A percentile compares a stretch with the other conserved stretches of the same genome.
Evolutionary conservation across 306 rosid genomes (phyloP).

Genomic region (Abrus pulchellus): DNA sequence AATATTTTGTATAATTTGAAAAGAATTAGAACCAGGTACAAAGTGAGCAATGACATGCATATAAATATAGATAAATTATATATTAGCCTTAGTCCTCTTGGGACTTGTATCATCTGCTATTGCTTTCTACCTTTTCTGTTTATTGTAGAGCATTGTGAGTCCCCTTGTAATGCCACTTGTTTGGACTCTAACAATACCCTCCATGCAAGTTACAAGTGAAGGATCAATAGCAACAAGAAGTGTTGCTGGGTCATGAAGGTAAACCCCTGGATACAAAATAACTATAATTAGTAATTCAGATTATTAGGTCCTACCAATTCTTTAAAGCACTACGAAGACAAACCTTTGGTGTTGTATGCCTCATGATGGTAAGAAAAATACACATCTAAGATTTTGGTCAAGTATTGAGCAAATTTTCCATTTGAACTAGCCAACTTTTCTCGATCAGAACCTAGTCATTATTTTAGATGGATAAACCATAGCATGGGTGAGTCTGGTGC

Average conservation of each 20-base stretch:
- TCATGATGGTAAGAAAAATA: conserved; percentile 81
- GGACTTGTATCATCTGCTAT: conserved; percentile 15
- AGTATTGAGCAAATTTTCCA: conserved; percentile 80
- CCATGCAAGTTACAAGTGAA: conserved; percentile 76
- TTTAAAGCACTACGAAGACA: conserved; percentile 37
- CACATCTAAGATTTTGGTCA: conserved; percentile 76
- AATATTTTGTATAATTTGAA: conserved; percentile 14
- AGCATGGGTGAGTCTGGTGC: conserved; percentile 16
- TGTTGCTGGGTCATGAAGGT: conserved; percentile 91
- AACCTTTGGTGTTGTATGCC: conserved; percentile 74
- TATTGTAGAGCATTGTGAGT: conserved; percentile 72
- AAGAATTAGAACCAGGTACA: background rate
- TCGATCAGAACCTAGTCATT: conserved; percentile 69
- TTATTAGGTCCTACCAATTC: conserved; percentile 32
- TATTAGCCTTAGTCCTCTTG: conserved; percentile 1
- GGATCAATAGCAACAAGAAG: conserved; percentile 85
- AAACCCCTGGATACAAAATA: conserved; percentile 70
- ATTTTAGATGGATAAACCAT: conserved; percentile 22
- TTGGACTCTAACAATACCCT: conserved; percentile 94
- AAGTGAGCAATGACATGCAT: conserved; percentile 9
- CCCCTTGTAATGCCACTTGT: conserved; percentile 90
- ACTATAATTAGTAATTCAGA: conserved; percentile 40
- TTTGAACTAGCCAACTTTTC: conserved; percentile 76
- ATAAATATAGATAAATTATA: conserved; percentile 15
- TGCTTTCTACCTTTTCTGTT: conserved; percentile 75